phyloP scores from a whole-genome alignment of 768 basidiomycete species.

The Lactarius akahatsu region DNA sequence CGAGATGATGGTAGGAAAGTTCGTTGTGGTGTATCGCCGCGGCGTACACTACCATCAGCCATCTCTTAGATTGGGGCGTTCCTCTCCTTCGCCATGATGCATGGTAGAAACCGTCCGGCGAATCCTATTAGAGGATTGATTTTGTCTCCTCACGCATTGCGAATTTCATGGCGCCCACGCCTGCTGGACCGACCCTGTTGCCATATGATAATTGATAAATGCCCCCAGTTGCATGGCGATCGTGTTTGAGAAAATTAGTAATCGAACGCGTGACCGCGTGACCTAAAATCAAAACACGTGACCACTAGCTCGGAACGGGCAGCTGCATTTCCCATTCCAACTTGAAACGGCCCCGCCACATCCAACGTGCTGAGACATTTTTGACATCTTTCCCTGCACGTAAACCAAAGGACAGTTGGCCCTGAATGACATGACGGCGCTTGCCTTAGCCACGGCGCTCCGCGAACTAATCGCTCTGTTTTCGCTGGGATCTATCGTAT shows the following conservation, averaged over 20 bases:
- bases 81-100: not conserved
- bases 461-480: not conserved
- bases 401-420: not conserved
- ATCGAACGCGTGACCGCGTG: not conserved
- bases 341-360: not conserved
- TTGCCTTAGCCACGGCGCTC: not conserved
- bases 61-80: not conserved
- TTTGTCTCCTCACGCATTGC: not conserved
- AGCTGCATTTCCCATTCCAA: not conserved
- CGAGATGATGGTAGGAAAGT: too few relatives aligned
- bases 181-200: not conserved
- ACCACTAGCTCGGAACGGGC: too few relatives aligned
- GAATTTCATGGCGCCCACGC: not conserved
- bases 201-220: not conserved
- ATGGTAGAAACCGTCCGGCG: not conserved
- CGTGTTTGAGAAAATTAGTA: too few relatives aligned
- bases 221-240: not conserved
- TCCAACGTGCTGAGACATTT: not conserved
- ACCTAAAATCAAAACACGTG: not conserved
- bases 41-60: not conserved
- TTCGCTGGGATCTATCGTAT: not conserved
- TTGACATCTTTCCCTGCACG: not conserved
- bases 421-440: not conserved
- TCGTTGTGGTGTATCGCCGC: too few relatives aligned
- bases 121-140: not conserved